These are phyloP conservation scores for Chalciporus chontae DNA, from an alignment of 768 basidiomycete species.

Conservation along the genomic window DNA sequence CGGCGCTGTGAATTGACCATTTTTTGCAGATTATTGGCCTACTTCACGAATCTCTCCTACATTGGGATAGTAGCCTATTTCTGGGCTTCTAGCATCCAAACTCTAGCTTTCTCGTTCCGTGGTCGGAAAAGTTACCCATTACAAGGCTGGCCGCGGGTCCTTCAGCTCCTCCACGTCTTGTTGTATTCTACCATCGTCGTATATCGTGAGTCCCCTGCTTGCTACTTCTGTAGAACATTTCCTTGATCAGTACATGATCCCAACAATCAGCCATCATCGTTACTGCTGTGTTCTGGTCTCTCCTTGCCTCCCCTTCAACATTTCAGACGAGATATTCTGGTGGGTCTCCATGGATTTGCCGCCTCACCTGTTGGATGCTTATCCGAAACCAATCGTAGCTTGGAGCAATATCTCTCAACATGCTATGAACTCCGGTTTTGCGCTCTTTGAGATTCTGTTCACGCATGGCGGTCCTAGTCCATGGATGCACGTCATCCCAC, in stretches of 20 bases:
- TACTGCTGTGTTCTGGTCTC: conserved; percentile 59
- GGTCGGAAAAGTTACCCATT: conserved; percentile 45
- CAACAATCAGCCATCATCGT: conserved; percentile 53
- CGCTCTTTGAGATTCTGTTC: conserved; percentile 53
- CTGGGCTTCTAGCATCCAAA: conserved; percentile 56
- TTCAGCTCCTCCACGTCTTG: conserved; percentile 57
- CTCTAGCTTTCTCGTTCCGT: conserved; percentile 38
- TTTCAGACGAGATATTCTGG: conserved; percentile 39
- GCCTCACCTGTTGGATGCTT: neutral
- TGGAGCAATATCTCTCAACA: conserved; percentile 63
- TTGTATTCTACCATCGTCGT: conserved; percentile 49
- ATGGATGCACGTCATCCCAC: conserved; percentile 47
- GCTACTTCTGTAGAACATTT: neutral
- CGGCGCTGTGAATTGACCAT: neutral
- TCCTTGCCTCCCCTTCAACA: conserved; percentile 42
- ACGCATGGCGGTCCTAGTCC: conserved; percentile 51
- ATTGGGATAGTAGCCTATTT: conserved; percentile 62
- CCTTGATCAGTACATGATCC: neutral
- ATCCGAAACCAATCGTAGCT: conserved; percentile 30
- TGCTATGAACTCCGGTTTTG: conserved; percentile 53
- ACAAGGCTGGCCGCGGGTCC: conserved; percentile 51
- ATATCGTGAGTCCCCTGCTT: conserved; percentile 47
- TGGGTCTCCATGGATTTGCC: conserved; percentile 25
- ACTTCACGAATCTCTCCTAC: conserved; percentile 62
- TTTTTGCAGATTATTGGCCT: conserved; percentile 52